Evolutionary conservation across 2,329 filamentous ascomycete species (phyloP).

Genomic region (Epichloe gansuensis): DNA sequence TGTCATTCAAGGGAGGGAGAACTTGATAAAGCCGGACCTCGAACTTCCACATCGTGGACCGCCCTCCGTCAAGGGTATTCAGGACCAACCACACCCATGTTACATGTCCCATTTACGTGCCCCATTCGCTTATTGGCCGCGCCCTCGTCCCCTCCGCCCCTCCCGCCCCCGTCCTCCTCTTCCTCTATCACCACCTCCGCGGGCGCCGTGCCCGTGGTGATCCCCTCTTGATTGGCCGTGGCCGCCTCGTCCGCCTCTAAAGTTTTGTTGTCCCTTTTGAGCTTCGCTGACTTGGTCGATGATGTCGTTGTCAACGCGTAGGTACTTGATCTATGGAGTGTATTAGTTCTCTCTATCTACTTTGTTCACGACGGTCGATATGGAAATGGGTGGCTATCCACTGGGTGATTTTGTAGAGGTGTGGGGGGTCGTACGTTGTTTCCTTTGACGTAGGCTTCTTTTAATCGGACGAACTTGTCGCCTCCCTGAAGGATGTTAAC

Average conservation of each 20-base stretch:
- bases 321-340: slow-evolving; percentile 76
- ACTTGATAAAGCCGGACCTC: too few relatives aligned
- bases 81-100: too few relatives aligned
- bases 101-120: too few relatives aligned
- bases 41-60: too few relatives aligned
- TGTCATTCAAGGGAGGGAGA: too few relatives aligned
- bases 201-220: slow-evolving; percentile 40
- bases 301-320: slow-evolving; percentile 91
- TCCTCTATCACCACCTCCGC: slow-evolving; percentile 31
- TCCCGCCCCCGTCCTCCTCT: slow-evolving; percentile 25
- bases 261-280: slow-evolving; percentile 59
- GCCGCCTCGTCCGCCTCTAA: slow-evolving; percentile 54
- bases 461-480: slow-evolving; percentile 82
- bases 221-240: slow-evolving; percentile 46
- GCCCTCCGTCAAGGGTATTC: too few relatives aligned
- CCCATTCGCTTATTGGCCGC: slow-evolving; percentile 13
- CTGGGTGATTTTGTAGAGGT: background rate
- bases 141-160: slow-evolving; percentile 24
- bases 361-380: background rate
- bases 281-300: slow-evolving; percentile 90
- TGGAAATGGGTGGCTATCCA: background rate
- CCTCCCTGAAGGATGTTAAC: slow-evolving; percentile 48
- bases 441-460: slow-evolving; percentile 91
- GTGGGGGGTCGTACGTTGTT: slow-evolving; percentile 59
- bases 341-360: background rate